A percentile compares a stretch with the other conserved stretches of the same genome.
phyloP scores from a whole-genome alignment of 2,329 filamentous ascomycete genomes.

The Fusarium falciforme region DNA sequence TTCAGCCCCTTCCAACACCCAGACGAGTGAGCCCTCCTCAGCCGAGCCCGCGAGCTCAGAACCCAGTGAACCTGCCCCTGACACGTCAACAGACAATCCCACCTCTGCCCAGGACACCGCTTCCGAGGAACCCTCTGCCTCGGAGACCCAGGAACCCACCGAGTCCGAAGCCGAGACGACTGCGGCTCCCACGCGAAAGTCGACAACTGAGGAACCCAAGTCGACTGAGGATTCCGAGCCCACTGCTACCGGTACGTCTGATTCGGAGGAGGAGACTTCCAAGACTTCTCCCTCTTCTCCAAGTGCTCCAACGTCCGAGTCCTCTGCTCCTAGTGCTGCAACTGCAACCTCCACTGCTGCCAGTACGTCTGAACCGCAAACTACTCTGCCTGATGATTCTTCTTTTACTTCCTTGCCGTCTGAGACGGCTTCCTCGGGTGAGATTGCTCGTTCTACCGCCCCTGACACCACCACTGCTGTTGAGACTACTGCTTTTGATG shows the following conservation, averaged over 20 bases:
- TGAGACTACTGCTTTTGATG: conserved; percentile 16
- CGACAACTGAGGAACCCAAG: conserved; percentile 17
- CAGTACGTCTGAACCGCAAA: conserved; percentile 48
- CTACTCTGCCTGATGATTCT: conserved; percentile 44
- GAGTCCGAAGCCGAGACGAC: conserved; percentile 21
- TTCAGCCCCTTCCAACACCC: conserved; percentile 5
- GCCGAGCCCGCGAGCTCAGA: conserved; percentile 35
- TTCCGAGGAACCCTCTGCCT: conserved; percentile 20
- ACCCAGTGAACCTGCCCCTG: conserved; percentile 37
- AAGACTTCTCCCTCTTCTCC: conserved; percentile 42
- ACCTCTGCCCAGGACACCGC: conserved; percentile 31
- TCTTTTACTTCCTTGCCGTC: conserved; percentile 45
- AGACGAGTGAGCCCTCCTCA: conserved; percentile 38
- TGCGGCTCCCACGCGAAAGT: conserved; percentile 15
- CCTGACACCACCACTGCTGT: conserved; percentile 27
- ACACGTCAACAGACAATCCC: conserved; percentile 37
- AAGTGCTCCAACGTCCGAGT: conserved; percentile 44
- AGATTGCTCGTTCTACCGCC: conserved; percentile 34
- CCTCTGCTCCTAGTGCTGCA: conserved; percentile 40
- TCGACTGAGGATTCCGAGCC: conserved; percentile 40
- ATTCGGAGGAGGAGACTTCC: conserved; percentile 41
- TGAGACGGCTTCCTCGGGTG: conserved; percentile 41
- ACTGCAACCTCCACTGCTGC: conserved; percentile 42
- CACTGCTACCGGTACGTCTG: conserved; percentile 47
- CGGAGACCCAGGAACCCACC: conserved; percentile 29